Evolutionary conservation across 2,329 filamentous ascomycete genomes (phyloP), one percentile per base, ranked within the genome.

Genomic region (Lecanoromycetidae sp.): DNA sequence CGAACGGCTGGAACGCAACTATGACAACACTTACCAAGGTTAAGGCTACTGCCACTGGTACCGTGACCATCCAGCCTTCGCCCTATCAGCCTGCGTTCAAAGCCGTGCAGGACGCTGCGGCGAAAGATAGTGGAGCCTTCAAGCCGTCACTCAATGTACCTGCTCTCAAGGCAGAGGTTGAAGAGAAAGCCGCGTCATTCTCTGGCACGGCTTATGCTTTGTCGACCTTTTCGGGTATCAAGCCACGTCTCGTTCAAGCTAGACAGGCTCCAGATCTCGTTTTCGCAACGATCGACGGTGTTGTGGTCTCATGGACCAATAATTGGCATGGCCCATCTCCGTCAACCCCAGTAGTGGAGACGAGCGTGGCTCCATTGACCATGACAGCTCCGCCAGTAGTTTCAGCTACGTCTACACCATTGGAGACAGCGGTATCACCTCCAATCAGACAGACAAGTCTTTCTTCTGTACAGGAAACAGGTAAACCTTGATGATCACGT

Each of bases 231-330:
- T n/a, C 33, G 25, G 9, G 12, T 23, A 45, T 23, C 9, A 10
- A n/a, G 27, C 15, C 2, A 8, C 33, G 25, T 25, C 29, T 37
- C n/a, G 19, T 27, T 27, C 29, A 45, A 17, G 30, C 35, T 15
- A 48, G 53, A 37, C 42, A 52, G 25, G 33, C 42, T 33, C 35
- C 25, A 23, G 39, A 35, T 3, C 20, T 50, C 17, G 46, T 52
- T 20, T 25, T 43, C 17, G 52, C 44, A 22, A 54, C 46, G 8
- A 54, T 55, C 23, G 38, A 54, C 30, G 53, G 46, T 15, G 29
- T 44, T 4, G 47, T 38, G 26, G 53, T 55, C 6, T 50, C 46
- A n/a, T 55, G 53, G 53, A 49, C 48, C 5, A 52, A 54, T 29
- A 43, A 33, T 10, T 53, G 37, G 29, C 38, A 46, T 32, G 49